phyloP scores from a whole-genome alignment of 345 rosid species.

The Ceriops zippeliana region DNA sequence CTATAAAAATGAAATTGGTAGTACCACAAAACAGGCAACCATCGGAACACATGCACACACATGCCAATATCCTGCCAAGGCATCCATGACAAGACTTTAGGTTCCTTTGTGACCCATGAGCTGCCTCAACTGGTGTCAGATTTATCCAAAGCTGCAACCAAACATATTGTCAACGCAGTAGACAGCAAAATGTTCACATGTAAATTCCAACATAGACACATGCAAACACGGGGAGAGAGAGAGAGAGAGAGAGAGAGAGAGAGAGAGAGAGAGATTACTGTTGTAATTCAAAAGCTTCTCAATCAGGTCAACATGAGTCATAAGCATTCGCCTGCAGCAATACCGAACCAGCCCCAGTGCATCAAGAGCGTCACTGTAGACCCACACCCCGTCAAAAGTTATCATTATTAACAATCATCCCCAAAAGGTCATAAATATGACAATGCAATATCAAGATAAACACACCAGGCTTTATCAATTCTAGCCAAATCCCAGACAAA shows the following conservation, averaged over 20 bases:
- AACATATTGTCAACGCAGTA: background rate
- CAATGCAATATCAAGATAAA: background rate
- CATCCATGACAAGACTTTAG: background rate
- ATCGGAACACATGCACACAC: too few species aligned
- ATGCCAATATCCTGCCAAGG: background rate
- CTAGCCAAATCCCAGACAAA: too few species aligned
- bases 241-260: slow-evolving; percentile 7
- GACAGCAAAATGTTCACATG: background rate
- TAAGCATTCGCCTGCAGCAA: slow-evolving; percentile 97
- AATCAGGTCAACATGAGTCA: slow-evolving; percentile 99
- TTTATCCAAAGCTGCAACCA: background rate
- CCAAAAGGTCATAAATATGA: background rate
- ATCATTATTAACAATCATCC: background rate
- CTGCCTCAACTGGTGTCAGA: background rate
- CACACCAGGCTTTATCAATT: too few species aligned
- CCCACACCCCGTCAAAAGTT: background rate
- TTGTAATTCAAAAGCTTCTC: slow-evolving; percentile 98
- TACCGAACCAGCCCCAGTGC: slow-evolving; percentile 79
- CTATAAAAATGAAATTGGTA: too few species aligned
- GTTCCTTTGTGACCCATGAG: background rate
- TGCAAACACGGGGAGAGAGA: background rate
- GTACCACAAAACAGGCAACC: too few species aligned
- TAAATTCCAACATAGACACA: background rate
- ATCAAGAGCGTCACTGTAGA: slow-evolving; percentile 92
- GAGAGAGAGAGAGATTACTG: slow-evolving; percentile 41